A percentile compares a stretch with the other conserved stretches of the same genome.
phyloP scores from a whole-genome alignment of 192 early-diverging fungal species.

The Physocladia obscura region DNA sequence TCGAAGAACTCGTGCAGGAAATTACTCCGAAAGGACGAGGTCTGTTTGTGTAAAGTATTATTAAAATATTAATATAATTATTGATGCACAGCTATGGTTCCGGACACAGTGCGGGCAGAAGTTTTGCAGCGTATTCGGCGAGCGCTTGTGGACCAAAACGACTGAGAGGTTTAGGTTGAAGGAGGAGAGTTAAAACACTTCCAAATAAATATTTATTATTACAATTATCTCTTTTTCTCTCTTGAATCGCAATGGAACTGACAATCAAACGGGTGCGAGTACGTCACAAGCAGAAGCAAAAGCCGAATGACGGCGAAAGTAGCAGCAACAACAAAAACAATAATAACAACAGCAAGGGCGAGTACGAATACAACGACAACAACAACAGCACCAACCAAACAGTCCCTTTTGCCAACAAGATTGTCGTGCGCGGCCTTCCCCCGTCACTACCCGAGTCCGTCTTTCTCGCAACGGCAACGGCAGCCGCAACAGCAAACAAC shows the following conservation, averaged over 20 bases:
- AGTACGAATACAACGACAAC: neutral
- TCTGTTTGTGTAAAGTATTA: no score
- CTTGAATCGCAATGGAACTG: no score
- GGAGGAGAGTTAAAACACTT: no score
- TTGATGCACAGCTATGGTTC: slow-evolving; percentile 15
- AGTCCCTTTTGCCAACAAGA: neutral
- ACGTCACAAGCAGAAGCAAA: no score
- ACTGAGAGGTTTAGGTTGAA: no score
- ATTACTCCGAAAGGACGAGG: slow-evolving; percentile 20
- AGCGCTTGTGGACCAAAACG: neutral
- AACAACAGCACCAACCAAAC: neutral
- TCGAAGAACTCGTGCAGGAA: slow-evolving; percentile 22
- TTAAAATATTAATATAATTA: neutral
- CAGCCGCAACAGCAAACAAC: neutral
- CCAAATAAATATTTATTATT: no score
- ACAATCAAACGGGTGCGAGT: no score
- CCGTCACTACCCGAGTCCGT: neutral
- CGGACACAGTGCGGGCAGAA: slow-evolving; percentile 18
- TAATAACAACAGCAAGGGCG: neutral
- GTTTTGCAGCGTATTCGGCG: slow-evolving; percentile 14
- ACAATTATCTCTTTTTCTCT: no score
- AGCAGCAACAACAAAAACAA: neutral
- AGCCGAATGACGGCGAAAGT: no score
- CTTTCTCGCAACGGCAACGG: neutral
- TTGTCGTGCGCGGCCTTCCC: slow-evolving; percentile 14